Evolutionary conservation across 257 asterid genomes (phyloP), one percentile per base, ranked within the genome.

Genomic region (Plantago major): DNA sequence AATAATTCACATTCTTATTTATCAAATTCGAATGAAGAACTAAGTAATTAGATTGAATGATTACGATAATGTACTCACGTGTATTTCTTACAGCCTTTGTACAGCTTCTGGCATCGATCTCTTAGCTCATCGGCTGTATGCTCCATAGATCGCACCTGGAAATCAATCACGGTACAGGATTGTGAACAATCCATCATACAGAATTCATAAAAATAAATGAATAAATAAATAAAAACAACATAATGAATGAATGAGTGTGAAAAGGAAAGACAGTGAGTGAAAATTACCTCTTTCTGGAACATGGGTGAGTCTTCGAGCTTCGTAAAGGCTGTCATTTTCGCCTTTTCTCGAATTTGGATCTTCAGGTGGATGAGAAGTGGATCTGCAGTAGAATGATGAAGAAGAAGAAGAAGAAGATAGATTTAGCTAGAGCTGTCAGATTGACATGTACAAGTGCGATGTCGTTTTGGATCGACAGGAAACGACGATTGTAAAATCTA

Each of bases 251-350:
- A 10, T 28, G 22, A 68, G 50, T 26, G 58, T 12, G 19, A 38
- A 56, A 6, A 33, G 40, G 9, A 46, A 22, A 40, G 19, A 62
- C 16, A 9, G 13, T 13, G 48, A 11, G 68, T 19, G 2, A 11
- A 42, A 44, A 55, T 46, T 51, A 78, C 98, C 93, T 91, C 94
- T 71, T 86, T 91, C 55, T 86, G 95, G 79, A 91, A 91, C 96
- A 86, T 88, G n/a, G 98, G 98, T 14, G 98, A 91, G 76, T 91
- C 98, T 12, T 91, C 98, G 60, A 91, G 94, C 84, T 81, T 81
- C 73, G 84, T 80, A 68, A 88, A 91, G 12, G 90, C 75, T 13
- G 95, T 80, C 98, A 86, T 88, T 76, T 38, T 71, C 16, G 14
- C 46, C 47, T 51, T 40, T 38, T 69, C 63, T 43, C 44, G 40